Evolutionary conservation across 2,329 filamentous ascomycete genomes (phyloP), one percentile per base, ranked within the genome.

Genomic region (Blastomyces silverae): DNA sequence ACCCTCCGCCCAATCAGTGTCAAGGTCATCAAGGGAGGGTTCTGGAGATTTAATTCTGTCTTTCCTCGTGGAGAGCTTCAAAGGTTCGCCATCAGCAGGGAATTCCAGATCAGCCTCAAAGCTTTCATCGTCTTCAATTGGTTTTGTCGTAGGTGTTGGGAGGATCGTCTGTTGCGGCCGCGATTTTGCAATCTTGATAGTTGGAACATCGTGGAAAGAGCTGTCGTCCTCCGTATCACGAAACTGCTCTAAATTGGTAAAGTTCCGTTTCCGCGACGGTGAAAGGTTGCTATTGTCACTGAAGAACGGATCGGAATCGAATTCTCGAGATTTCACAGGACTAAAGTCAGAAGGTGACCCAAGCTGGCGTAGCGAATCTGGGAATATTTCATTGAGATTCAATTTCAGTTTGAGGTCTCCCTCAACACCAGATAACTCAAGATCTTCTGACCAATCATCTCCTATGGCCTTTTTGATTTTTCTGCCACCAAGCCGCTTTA

Each of bases 1-100:
- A 64, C 92, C 92, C 77, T 97, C 94, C 62, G 89, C 91, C 89
- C 93, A 96, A 73, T 97, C 87, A 66, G 80, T 67, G 69, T 89
- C 92, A 70, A 96, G 87, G 67, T 96, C 92, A 62, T 96, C 91
- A 66, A 81, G 76, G 61, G 80, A 79, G 67, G 83, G 84, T 17
- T 82, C 81, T 4, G 87, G 85, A 2, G 86, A 87, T 71, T 84
- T 86, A 25, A 87, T 84, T 46, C 85, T 84, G 46, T 89, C 85
- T 71, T 77, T 79, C 52, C 82, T 85, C 8, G 77, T 73, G 48
- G 86, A 86, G 44, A 92, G 80, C 70, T 82, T 86, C 44, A 92
- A 78, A 53, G 78, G 75, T 69, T 86, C 84, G 52, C 87, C 84
- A 70, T 88, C 83, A 0, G 83, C 82, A 2, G 89, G 89, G 34